Conservation (phyloP, 345 rosid species). For the Lepidium aucheri region DNA sequence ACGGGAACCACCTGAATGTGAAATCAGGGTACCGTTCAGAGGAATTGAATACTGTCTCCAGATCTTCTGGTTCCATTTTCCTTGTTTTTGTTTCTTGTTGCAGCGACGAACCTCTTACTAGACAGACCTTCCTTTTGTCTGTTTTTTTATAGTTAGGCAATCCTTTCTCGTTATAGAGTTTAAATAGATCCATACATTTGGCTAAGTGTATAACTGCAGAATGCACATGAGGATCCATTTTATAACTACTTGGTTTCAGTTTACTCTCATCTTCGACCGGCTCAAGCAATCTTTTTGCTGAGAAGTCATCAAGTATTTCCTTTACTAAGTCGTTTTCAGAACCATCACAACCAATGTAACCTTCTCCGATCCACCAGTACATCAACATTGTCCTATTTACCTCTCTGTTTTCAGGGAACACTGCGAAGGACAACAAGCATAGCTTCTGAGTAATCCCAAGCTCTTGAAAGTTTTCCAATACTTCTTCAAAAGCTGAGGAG, state of each 20-base stretch:
- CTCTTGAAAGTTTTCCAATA: constrained; percentile 3
- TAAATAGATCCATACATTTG: background rate
- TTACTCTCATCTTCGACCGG: constrained; percentile 25
- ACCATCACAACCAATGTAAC: background rate
- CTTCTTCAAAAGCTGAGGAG: constrained; percentile 14
- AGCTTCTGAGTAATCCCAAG: constrained; percentile 8
- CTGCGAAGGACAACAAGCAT: constrained; percentile 37
- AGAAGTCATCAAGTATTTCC: constrained; percentile 12
- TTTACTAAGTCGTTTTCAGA: background rate
- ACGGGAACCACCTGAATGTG: constrained; percentile 23
- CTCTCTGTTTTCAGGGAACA: constrained; percentile 41
- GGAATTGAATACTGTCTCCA: constrained; percentile 37
- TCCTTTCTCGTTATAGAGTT: constrained; percentile 1
- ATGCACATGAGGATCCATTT: constrained; percentile 37
- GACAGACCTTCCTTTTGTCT: constrained; percentile 19
- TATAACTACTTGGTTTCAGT: constrained; percentile 17
- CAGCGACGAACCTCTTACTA: constrained; percentile 22
- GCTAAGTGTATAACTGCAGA: constrained; percentile 33
- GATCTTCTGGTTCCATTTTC: background rate
- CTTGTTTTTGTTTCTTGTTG: background rate
- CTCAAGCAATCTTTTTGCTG: constrained; percentile 25
- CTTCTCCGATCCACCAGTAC: constrained; percentile 58
- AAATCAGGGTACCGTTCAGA: constrained; percentile 39
- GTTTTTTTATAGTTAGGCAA: background rate
- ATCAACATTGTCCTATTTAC: constrained; percentile 38